Evolutionary conservation across 495 filamentous ascomycete genomes (phyloP).

Genomic region (Glarea lozoyensis): DNA sequence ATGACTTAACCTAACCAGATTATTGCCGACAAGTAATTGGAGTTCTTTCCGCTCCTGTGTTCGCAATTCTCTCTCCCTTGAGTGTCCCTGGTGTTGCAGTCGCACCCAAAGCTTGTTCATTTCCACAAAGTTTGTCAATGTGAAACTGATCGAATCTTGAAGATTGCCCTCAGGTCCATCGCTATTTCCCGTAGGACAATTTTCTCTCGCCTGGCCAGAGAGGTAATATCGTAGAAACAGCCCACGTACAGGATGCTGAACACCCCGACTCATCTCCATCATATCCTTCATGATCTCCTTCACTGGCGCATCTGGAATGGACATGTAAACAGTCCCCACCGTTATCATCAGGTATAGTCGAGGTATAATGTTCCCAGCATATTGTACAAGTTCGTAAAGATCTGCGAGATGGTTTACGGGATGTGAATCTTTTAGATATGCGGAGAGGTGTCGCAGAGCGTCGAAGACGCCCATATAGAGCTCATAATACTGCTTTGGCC

Average conservation of each 20-base stretch:
- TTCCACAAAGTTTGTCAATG: conserved; percentile 97
- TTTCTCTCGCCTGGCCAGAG: conserved; percentile 85
- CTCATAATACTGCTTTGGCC: conserved; percentile 98
- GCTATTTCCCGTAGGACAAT: conserved; percentile 66
- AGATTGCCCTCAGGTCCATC: conserved; percentile 96
- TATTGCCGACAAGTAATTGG: conserved; percentile 90
- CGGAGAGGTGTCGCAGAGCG: conserved; percentile 89
- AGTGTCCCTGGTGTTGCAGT: conserved; percentile 94
- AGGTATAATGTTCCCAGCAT: conserved; percentile 96
- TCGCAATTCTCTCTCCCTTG: conserved; percentile 82
- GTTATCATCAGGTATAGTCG: conserved; percentile 98
- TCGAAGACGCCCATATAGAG: conserved; percentile 99
- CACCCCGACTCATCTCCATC: conserved; percentile 99
- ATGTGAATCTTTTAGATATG: conserved; percentile 94
- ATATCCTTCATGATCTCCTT: conserved; percentile 99
- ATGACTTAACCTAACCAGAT: conserved; percentile 90
- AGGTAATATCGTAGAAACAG: conserved; percentile 94
- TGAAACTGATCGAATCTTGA: conserved; percentile 94
- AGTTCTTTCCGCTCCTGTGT: conserved; percentile 93
- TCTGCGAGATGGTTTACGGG: conserved; percentile 97
- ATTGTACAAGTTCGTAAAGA: conserved; percentile 96
- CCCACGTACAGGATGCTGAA: conserved; percentile 92
- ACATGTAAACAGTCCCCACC: conserved; percentile 97
- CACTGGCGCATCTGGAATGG: conserved; percentile 93
- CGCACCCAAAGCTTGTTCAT: conserved; percentile 99